phyloP scores from a whole-genome alignment of 345 rosid genomes.

The rapeseed (Brassica napus) region Da-Ae NC_063447.1:61078001-61078500 shows the following conservation, averaged over 20 bases:
- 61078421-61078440: background rate
- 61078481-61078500: background rate
- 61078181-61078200: background rate
- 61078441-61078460: background rate
- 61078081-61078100: background rate
- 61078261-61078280: background rate
- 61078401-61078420: background rate
- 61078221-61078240: background rate
- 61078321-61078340: background rate
- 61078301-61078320: background rate
- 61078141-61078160: background rate
- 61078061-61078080: constrained; percentile 16
- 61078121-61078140: background rate
- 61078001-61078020: constrained; percentile 25
- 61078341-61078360: background rate
- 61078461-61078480: background rate
- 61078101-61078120: background rate
- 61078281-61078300: background rate
- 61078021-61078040: background rate
- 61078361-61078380: background rate
- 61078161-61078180: background rate
- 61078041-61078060: constrained; percentile 25
- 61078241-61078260: background rate
- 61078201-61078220: background rate
- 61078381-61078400: background rate